Base-by-base conservation (phyloP, 306 rosid genomes). In the Vigna trinervia region DNA sequence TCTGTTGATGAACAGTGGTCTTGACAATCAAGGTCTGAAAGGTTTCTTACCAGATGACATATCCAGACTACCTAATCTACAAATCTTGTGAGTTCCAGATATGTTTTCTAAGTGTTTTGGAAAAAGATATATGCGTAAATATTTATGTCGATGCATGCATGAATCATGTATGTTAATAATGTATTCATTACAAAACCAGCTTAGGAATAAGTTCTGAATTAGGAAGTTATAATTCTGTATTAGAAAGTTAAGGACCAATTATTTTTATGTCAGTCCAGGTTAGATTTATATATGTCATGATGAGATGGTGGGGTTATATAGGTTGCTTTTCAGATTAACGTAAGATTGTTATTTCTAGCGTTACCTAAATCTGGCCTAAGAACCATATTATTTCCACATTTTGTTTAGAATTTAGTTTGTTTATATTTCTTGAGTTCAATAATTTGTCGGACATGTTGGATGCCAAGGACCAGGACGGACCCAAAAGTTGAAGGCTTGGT, bases 21-120 rank as follows among this genome's bases (percentile, higher is more conserved):
- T 91, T 38, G 93, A 81, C 86, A 91, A 83, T 73, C 94, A 89
- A 85, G 96, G 85, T 78, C 86, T 91, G 19, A 91, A 75, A 69
- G 94, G 96, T 53, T 86, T 79, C 83, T 83, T 91, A 81, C 89
- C 83, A 58, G 56, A 58, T 81, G 94, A 87, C 51, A 81, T 85
- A 53, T 89, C 89, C 57, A 85, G 76, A 78, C 75, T 91, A 73
- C 81, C 6, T 38, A 87, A 87, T 81, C 84, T 91, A 47, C 90
- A 81, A 51, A 86, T 78, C 90, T 50, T 91, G 94, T 91, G 62
- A 87, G 92, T 85, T 71, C 70, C 71, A 80, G 8, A 43, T 67
- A 22, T 36, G 43, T 61, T 45, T 14, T 26, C 56, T 50, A 48
- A 41, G 19, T 58, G 51, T 52, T 22, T 52, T 43, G 6, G 46